Percentiles rank a stretch among this genome's conserved stretches.
These are phyloP conservation scores for Aspergillus sp. DNA, from an alignment of 2,329 filamentous ascomycete genomes.

Conservation along the genomic window DNA sequence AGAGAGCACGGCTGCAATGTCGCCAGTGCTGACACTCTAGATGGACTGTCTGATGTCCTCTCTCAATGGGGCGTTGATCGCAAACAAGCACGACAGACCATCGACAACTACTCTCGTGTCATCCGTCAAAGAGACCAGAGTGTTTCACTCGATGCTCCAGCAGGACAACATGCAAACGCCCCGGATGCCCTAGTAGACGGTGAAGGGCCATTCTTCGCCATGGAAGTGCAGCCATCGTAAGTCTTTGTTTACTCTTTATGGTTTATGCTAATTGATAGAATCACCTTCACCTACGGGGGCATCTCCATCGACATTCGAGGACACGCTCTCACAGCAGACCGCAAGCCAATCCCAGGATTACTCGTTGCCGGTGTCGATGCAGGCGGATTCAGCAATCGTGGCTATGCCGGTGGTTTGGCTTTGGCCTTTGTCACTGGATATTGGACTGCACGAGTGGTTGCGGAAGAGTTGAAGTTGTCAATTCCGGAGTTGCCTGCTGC, in stretches of 20 bases:
- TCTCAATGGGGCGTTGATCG: constrained; percentile 17
- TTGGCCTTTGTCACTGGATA: constrained; percentile 23
- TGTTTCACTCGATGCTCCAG: constrained; percentile 10
- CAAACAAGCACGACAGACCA: constrained; percentile 11
- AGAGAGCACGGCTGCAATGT: constrained; percentile 21
- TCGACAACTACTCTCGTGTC: constrained; percentile 15
- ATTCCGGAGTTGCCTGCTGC: constrained; percentile 15
- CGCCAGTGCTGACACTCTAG: constrained; percentile 12
- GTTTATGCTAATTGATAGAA: constrained; percentile 5
- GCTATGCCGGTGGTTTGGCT: constrained; percentile 22
- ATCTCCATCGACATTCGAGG: constrained; percentile 18
- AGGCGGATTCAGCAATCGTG: constrained; percentile 20
- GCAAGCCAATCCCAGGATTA: constrained; percentile 11
- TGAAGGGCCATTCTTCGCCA: constrained; percentile 20
- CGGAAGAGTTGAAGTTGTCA: constrained; percentile 12
- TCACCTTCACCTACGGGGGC: constrained; percentile 25
- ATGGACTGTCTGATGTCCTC: constrained; percentile 11
- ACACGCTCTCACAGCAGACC: constrained; percentile 17
- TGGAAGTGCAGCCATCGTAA: constrained; percentile 25
- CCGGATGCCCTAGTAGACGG: constrained; percentile 17
- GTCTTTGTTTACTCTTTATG: not conserved
- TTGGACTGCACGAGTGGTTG: constrained; percentile 17
- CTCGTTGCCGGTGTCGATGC: constrained; percentile 22
- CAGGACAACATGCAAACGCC: constrained; percentile 9
- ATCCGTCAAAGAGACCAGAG: constrained; percentile 7